These are phyloP conservation scores for Magnolia kwangsiensis DNA, from an alignment of 164 flowering plant genomes.

Conservation along the genomic window DNA sequence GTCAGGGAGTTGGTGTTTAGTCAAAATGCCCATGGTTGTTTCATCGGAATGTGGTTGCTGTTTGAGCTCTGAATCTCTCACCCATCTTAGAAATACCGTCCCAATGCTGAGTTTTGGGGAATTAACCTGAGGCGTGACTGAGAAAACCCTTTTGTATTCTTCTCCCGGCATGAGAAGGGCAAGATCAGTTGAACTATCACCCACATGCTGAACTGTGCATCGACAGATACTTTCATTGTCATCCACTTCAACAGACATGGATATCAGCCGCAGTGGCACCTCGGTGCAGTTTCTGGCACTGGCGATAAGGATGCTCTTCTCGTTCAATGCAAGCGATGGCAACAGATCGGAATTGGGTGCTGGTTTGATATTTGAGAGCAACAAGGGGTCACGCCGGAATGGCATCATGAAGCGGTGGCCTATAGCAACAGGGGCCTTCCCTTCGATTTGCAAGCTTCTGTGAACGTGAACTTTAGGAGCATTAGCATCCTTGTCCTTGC, in stretches of 20 bases:
- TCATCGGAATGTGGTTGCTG: constrained; percentile 15
- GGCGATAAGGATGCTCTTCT: constrained; percentile 56
- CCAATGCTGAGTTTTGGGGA: constrained; percentile 45
- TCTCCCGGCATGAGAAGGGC: constrained; percentile 69
- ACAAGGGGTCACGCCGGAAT: constrained; percentile 62
- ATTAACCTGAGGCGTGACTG: constrained; percentile 43
- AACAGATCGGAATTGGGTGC: constrained; percentile 34
- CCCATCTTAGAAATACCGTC: constrained; percentile 63
- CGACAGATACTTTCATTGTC: constrained; percentile 25
- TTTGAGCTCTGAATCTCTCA: constrained; percentile 33
- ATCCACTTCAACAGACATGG: constrained; percentile 57
- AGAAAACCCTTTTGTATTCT: constrained; percentile 75
- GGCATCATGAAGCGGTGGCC: constrained; percentile 69
- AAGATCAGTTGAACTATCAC: constrained; percentile 26
- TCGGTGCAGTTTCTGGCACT: constrained; percentile 73
- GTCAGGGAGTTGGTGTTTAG: constrained; percentile 67
- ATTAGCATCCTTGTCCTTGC: constrained; percentile 48
- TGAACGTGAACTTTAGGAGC: constrained; percentile 75
- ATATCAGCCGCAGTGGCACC: constrained; percentile 60
- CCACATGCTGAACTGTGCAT: constrained; percentile 33
- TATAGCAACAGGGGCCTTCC: constrained; percentile 56
- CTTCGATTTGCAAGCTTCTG: constrained; percentile 92
- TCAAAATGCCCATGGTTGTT: constrained; percentile 34
- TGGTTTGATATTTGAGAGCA: constrained; percentile 59
- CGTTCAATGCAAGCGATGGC: constrained; percentile 51